A percentile compares a stretch with the other conserved stretches of the same genome.
phyloP scores from a whole-genome alignment of 2,329 filamentous ascomycete species.

The Claviceps sp. region DNA sequence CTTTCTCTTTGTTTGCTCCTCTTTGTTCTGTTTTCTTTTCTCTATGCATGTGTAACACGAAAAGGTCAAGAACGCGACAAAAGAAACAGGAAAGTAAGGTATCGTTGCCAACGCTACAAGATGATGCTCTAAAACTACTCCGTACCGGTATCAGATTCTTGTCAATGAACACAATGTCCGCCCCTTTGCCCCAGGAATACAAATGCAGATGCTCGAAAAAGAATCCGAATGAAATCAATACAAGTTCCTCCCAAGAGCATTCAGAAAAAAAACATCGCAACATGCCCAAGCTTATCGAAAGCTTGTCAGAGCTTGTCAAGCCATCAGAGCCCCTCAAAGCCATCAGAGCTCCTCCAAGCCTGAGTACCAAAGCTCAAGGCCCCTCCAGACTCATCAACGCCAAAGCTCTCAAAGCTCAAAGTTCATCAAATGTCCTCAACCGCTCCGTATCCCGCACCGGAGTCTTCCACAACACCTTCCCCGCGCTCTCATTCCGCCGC shows the following conservation, averaged over 20 bases:
- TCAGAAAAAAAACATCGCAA: neutral
- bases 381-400: no score
- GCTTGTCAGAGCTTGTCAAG: no score
- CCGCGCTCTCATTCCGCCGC: constrained; percentile 6
- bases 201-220: neutral
- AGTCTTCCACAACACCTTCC: constrained; percentile 16
- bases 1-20: no score
- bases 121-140: neutral
- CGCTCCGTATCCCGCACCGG: constrained; percentile 20
- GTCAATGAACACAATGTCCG: no score
- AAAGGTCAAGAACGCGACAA: neutral
- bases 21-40: no score
- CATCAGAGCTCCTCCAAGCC: no score
- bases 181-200: neutral
- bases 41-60: neutral
- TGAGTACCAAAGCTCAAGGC: no score
- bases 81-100: neutral
- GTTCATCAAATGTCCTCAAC: constrained; percentile 32
- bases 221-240: neutral
- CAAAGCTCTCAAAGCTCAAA: constrained; percentile 28
- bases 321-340: no score
- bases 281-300: no score
- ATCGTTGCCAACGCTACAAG: neutral
- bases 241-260: neutral
- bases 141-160: no score